Base-by-base conservation (phyloP, 2,329 filamentous ascomycete genomes). In the Diaporthe velutina region DNA sequence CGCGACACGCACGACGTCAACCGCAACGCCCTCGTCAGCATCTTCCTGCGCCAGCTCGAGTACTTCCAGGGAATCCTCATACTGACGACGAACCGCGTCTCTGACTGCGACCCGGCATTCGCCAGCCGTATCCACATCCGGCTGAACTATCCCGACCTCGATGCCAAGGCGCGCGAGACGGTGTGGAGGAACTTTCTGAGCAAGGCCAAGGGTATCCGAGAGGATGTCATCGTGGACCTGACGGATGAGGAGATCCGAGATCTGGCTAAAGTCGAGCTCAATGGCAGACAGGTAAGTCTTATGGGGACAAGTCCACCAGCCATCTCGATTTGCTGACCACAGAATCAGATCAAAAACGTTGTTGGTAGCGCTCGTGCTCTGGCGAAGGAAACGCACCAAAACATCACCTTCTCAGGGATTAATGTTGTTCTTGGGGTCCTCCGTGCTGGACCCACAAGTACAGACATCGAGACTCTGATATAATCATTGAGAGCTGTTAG, bases 21-120 rank as follows among this genome's bases (percentile, higher is more conserved):
- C 2, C 81, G 84, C 3, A 87, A 87, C 74, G 81, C 82, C 68
- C 79, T 87, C 1, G 84, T 86, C 0, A 76, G 78, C 7, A 50
- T 83, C 9, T 83, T 83, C 76, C 78, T 83, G 3, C 78, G 78
- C 58, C 77, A 78, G 42, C 78, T 83, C 0, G 81, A 84, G 70
- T 84, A 83, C 75, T 85, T 84, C 71, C 76, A 80, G 4, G 84
- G 83, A 25, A 81, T 83, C 22, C 71, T 84, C 0, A 76, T 85
- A 77, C 77, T 85, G 7, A 85, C 83, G 0, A 84, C 83, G 1
- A 85, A 84, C 75, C 42, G 42, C 17, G 22, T 45, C 17, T 17
- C 42, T 1, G 17, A 45, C 42, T 45, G 42, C 42, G 42, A 45
- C 7, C 42, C 42, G 42, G 42, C 42, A 1, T 45, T 45, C 7